Conservation (phyloP, 1,284 basidiomycete species). For the Athelia psychrophila region DNA sequence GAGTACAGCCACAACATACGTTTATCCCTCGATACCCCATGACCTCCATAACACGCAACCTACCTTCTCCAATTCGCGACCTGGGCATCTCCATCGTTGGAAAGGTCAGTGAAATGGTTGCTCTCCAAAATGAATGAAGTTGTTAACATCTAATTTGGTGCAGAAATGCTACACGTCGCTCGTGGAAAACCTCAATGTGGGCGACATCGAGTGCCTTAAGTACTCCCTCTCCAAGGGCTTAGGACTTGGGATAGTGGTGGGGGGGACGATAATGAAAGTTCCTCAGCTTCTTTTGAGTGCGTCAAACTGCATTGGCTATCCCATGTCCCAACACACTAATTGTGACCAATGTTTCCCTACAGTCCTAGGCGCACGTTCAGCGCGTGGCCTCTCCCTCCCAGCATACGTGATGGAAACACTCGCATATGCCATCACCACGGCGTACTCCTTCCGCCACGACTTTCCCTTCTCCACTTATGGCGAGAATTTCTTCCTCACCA, state of each 20-base stretch:
- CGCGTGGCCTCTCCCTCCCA: slow-evolving; percentile 79
- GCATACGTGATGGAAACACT: slow-evolving; percentile 85
- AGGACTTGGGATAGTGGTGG: slow-evolving; percentile 90
- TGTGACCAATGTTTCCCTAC: slow-evolving; percentile 6
- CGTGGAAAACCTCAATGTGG: slow-evolving; percentile 85
- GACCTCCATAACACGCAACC: slow-evolving; percentile 67
- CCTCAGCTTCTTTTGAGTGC: slow-evolving; percentile 81
- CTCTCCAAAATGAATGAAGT: not conserved
- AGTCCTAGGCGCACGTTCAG: slow-evolving; percentile 68
- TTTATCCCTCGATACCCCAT: slow-evolving; percentile 31
- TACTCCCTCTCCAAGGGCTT: slow-evolving; percentile 91
- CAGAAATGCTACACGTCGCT: slow-evolving; percentile 91
- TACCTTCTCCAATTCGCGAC: slow-evolving; percentile 82
- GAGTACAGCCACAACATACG: too few species aligned
- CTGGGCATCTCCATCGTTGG: slow-evolving; percentile 83
- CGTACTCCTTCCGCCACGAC: slow-evolving; percentile 80
- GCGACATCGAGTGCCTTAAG: slow-evolving; percentile 84
- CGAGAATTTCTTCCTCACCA: slow-evolving; percentile 85
- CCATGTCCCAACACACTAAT: not conserved
- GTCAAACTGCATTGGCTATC: slow-evolving; percentile 24
- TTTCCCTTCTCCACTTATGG: slow-evolving; percentile 97
- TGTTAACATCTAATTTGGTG: slow-evolving; percentile 6
- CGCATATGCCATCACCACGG: slow-evolving; percentile 82
- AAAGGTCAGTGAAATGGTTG: slow-evolving; percentile 46
- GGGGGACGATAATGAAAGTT: slow-evolving; percentile 94